A percentile compares a stretch with the other conserved stretches of the same genome.
Conservation (phyloP, 2,329 filamentous ascomycete genomes). For the Gaeumannomyces sp. region DNA sequence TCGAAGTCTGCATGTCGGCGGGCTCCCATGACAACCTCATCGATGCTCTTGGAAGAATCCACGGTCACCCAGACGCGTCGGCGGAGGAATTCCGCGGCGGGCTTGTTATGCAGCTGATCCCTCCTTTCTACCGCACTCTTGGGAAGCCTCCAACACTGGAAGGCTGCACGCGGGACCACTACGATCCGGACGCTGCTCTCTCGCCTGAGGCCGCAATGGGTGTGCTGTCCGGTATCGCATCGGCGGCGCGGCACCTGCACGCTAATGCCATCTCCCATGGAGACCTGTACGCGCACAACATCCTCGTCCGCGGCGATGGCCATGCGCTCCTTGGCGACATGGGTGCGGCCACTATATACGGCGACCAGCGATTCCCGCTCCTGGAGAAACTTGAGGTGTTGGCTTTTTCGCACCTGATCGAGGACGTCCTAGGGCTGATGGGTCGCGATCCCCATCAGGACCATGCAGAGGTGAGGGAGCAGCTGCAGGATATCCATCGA, state of each 20-base stretch:
- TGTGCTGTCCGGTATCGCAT: slow-evolving; percentile 35
- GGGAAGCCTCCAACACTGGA: slow-evolving; percentile 37
- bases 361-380: slow-evolving; percentile 14
- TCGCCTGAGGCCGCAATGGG: slow-evolving; percentile 24
- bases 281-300: slow-evolving; percentile 42
- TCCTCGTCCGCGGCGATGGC: slow-evolving; percentile 32
- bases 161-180: slow-evolving; percentile 40
- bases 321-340: slow-evolving; percentile 42
- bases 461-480: slow-evolving; percentile 12
- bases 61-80: slow-evolving; percentile 30
- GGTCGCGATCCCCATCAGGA: not conserved
- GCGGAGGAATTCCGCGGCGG: slow-evolving; percentile 26
- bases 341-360: slow-evolving; percentile 40
- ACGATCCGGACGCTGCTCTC: slow-evolving; percentile 24
- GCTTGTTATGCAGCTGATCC: slow-evolving; percentile 41
- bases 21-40: slow-evolving; percentile 41
- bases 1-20: slow-evolving; percentile 39
- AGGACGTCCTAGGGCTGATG: slow-evolving; percentile 35
- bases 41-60: slow-evolving; percentile 36
- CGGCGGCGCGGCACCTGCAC: slow-evolving; percentile 38
- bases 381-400: slow-evolving; percentile 40
- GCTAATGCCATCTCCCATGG: slow-evolving; percentile 36
- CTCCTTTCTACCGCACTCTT: slow-evolving; percentile 34
- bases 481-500: slow-evolving; percentile 23
- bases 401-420: slow-evolving; percentile 40